Evolutionary conservation across 805 yeast species (phyloP).

Genomic region (Zygotorulaspora sp.): DNA sequence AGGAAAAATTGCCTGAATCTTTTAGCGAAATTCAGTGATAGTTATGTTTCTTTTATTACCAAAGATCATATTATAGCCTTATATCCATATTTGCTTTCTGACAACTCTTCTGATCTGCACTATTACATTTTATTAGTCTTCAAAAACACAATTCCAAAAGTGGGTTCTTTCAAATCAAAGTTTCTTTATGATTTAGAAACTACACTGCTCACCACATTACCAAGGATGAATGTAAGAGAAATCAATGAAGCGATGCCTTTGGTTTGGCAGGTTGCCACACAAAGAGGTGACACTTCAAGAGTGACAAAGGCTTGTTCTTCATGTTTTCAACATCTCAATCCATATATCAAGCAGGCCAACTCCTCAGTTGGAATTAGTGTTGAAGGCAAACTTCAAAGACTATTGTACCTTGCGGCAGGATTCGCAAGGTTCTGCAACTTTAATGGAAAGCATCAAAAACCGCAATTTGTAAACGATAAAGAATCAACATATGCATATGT

Average conservation of each 20-base stretch:
- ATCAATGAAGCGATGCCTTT: conserved; percentile 72
- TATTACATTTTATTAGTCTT: conserved; percentile 53
- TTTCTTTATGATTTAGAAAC: conserved; percentile 49
- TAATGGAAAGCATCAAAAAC: conserved; percentile 39
- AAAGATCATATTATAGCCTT: conserved; percentile 64
- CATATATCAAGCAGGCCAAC: conserved; percentile 38
- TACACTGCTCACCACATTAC: conserved; percentile 50
- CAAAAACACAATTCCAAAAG: conserved; percentile 43
- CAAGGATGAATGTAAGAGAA: conserved; percentile 57
- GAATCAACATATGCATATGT: conserved; percentile 58
- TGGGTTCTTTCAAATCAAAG: conserved; percentile 44
- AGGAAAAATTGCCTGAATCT: conserved; percentile 26
- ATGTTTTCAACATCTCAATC: conserved; percentile 48
- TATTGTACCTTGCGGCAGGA: conserved; percentile 61
- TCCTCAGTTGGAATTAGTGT: conserved; percentile 19
- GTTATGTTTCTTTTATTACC: conserved; percentile 48
- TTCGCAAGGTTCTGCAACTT: conserved; percentile 70
- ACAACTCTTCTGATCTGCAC: conserved; percentile 39
- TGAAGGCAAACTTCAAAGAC: conserved; percentile 48
- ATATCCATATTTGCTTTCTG: conserved; percentile 60
- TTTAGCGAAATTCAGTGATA: conserved; percentile 52
- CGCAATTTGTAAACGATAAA: conserved; percentile 31
- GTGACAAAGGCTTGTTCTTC: conserved; percentile 62
- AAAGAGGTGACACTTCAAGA: conserved; percentile 44
- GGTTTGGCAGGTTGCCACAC: conserved; percentile 50